Evolutionary conservation across 176 grass and related monocot species (phyloP).

Genomic region (Aegilops umbellulata): DNA sequence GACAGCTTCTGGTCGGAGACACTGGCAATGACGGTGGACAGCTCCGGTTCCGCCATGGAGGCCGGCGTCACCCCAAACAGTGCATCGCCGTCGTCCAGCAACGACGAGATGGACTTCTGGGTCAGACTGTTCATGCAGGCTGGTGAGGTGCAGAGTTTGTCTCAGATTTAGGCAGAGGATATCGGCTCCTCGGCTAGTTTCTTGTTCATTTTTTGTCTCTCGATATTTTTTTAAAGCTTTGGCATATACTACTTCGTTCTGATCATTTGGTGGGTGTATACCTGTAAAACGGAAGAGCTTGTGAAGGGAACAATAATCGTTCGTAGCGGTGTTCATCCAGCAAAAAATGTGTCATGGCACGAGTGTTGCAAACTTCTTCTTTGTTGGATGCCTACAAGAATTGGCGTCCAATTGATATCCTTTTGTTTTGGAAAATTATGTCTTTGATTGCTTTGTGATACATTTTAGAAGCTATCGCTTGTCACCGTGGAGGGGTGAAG

Average conservation of each 20-base stretch:
- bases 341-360: not conserved
- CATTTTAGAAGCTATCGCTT: too few relatives aligned
- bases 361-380: not conserved
- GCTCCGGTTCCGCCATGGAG: not conserved
- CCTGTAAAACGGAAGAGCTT: conserved; percentile 10
- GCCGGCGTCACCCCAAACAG: not conserved
- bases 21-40: conserved; percentile 43
- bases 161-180: conserved; percentile 35
- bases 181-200: not conserved
- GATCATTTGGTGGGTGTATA: not conserved
- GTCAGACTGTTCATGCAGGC: conserved; percentile 61
- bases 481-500: too few relatives aligned
- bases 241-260: not conserved
- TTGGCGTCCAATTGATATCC: too few relatives aligned
- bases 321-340: not conserved
- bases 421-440: too few relatives aligned
- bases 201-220: conserved; percentile 5
- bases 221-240: conserved; percentile 47
- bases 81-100: conserved; percentile 2
- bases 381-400: not conserved
- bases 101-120: conserved; percentile 81
- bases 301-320: not conserved
- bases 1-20: conserved; percentile 77
- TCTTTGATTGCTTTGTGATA: too few relatives aligned
- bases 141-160: conserved; percentile 45